phyloP scores from a whole-genome alignment of 208 protist genomes.

The Strigomonas galati region DNA sequence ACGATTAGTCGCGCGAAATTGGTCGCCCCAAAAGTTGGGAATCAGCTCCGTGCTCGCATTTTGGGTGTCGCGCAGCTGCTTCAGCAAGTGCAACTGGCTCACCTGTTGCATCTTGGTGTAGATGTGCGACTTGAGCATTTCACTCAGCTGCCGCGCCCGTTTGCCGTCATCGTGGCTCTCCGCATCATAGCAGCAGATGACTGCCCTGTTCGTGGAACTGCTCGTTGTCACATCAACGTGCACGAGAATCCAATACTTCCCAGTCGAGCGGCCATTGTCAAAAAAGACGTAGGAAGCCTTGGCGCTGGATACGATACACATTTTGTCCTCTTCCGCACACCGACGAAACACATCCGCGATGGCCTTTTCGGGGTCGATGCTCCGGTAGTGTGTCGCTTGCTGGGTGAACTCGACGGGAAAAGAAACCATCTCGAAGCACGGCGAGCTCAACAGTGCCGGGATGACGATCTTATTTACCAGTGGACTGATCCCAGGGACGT shows the following conservation, averaged over 20 bases:
- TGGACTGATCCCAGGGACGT: constrained; percentile 30
- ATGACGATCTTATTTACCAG: constrained; percentile 49
- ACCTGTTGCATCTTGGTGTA: constrained; percentile 63
- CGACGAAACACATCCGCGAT: constrained; percentile 58
- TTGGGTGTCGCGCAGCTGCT: constrained; percentile 82
- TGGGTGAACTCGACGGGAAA: constrained; percentile 77
- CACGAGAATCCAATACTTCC: constrained; percentile 61
- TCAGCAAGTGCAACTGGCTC: constrained; percentile 80
- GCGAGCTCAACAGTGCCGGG: constrained; percentile 59
- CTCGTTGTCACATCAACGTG: constrained; percentile 26
- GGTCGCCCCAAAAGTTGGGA: constrained; percentile 73
- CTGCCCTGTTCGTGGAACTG: constrained; percentile 16
- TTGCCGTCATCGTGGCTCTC: background rate
- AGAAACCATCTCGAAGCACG: constrained; percentile 35
- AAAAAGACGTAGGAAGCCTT: constrained; percentile 50
- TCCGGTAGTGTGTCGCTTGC: constrained; percentile 46
- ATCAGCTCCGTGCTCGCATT: constrained; percentile 77
- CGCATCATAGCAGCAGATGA: constrained; percentile 54
- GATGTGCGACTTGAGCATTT: constrained; percentile 44
- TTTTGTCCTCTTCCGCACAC: constrained; percentile 70
- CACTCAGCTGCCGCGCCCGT: background rate
- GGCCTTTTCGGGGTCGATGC: constrained; percentile 50
- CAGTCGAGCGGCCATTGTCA: constrained; percentile 36
- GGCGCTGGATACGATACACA: constrained; percentile 55
- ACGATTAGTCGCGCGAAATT: constrained; percentile 39